Percentiles rank a stretch among this genome's conserved stretches.
These are phyloP conservation scores for Allium fistulosum DNA, from an alignment of 106 monocot genomes.

Conservation along the genomic window DNA sequence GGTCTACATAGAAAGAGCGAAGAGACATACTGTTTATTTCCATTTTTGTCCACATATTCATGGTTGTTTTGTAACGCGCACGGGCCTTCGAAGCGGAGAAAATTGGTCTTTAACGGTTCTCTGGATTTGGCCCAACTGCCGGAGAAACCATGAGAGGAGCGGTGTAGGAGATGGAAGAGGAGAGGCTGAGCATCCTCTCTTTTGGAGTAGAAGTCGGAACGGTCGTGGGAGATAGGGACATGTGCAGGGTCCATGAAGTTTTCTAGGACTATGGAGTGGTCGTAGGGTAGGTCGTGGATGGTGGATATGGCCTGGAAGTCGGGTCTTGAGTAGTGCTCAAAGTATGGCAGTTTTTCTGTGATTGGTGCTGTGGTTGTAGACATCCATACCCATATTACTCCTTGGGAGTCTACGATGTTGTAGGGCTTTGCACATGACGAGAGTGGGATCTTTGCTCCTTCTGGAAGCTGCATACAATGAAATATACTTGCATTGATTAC, in stretches of 20 bases:
- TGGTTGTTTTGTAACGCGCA: constrained; percentile 69
- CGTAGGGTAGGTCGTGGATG: constrained; percentile 91
- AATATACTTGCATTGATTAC: not conserved
- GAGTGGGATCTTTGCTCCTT: constrained; percentile 69
- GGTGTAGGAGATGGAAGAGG: constrained; percentile 41
- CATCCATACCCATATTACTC: constrained; percentile 97
- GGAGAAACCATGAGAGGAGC: constrained; percentile 63
- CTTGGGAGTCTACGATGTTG: constrained; percentile 67
- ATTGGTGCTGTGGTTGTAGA: constrained; percentile 43
- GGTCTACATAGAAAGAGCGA: constrained; percentile 85
- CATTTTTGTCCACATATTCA: constrained; percentile 57
- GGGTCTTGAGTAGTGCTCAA: constrained; percentile 62
- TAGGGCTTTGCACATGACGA: constrained; percentile 55
- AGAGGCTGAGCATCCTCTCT: constrained; percentile 82
- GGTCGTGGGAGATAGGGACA: constrained; percentile 94
- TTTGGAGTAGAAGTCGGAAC: constrained; percentile 79
- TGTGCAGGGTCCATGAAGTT: constrained; percentile 99
- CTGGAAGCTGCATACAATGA: constrained; percentile 45
- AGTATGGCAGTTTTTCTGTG: constrained; percentile 56
- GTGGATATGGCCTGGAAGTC: constrained; percentile 70
- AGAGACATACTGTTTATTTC: constrained; percentile 46
- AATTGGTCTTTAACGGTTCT: constrained; percentile 29
- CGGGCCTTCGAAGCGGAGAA: constrained; percentile 63
- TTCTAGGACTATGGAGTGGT: constrained; percentile 89
- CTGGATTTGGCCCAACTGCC: constrained; percentile 49